Percentiles rank a stretch among this genome's conserved stretches.
Evolutionary conservation across 257 asterid genomes (phyloP).

Genomic region (Paraleonurus japonicus): DNA sequence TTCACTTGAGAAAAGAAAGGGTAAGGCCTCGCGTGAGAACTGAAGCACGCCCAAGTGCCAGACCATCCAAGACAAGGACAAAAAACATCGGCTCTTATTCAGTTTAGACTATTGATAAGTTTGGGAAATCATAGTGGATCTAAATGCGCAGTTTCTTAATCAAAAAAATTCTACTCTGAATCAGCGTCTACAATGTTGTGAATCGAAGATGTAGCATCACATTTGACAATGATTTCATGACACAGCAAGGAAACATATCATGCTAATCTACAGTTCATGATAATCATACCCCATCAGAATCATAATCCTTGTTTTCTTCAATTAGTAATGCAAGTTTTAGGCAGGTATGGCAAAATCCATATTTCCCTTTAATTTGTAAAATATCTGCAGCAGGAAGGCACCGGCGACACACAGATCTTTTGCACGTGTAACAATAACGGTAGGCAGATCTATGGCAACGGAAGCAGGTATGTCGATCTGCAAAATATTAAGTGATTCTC

Average conservation of each 20-base stretch:
- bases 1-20: too few relatives aligned
- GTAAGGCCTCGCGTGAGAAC: not conserved
- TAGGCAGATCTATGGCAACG: conserved; percentile 41
- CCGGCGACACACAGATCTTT: conserved; percentile 50
- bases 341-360: conserved; percentile 72
- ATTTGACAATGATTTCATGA: conserved; percentile 1
- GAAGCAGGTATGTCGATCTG: conserved; percentile 80
- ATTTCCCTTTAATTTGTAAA: conserved; percentile 44
- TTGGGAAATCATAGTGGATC: not conserved
- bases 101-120: not conserved
- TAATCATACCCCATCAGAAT: conserved; percentile 83
- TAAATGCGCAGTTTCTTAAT: too few relatives aligned
- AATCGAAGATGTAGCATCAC: not conserved
- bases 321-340: conserved; percentile 64
- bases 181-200: not conserved
- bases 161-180: not conserved
- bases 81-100: not conserved
- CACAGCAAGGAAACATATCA: not conserved
- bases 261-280: not conserved
- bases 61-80: not conserved
- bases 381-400: conserved; percentile 44
- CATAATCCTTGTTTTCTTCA: conserved; percentile 49
- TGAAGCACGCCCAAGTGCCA: not conserved
- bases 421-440: conserved; percentile 68
- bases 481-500: conserved; percentile 20